Evolutionary conservation across 257 asterid species (phyloP), one percentile per base, ranked within the genome.

Genomic region (Forsythia suspensa): DNA sequence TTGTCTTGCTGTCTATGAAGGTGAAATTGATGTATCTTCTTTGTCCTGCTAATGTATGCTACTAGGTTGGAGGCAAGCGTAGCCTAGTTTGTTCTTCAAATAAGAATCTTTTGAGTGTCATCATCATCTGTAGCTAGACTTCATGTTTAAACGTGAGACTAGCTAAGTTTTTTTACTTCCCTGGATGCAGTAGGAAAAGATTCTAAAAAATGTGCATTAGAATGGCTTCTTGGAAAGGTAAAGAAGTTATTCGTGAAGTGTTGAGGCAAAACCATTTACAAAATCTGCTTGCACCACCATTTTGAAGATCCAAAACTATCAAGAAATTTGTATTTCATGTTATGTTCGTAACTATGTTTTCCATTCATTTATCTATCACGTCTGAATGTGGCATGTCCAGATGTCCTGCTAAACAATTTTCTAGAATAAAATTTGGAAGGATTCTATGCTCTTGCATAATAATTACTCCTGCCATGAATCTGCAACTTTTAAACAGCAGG

Each of bases 1-100:
- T 66, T 43, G 80, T 76, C 37, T 72, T 72, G 29, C 16, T 78
- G 73, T 46, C 44, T 72, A 59, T 55, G 73, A 72, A 44, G 77
- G 74, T 63, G 52, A 75, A 67, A 42, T 41, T 76, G 76, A 71
- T 74, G 77, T 67, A 41, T 68, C 29, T 76, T 79, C 69, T 75
- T 70, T 24, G 65, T 42, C 77, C 78, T 80, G 67, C 73, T 75
- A 80, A 80, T 16, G 36, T 4, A 59, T 51, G 12, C 34, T 73
- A 77, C 61, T 59, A 52, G n/a, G 24, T 21, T 36, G 48, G 46
- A 79, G 70, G 77, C 79, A 72, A 59, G 80, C 42, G 75, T 52
- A 63, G 71, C 20, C 70, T 61, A 77, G 65, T 70, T 48, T 13
- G 24, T 77, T 39, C 63, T 46, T 74, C 72, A 8, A 18, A 42